Conservation (phyloP, 805 yeast species). For the Suhomyces canberraensis region DNA sequence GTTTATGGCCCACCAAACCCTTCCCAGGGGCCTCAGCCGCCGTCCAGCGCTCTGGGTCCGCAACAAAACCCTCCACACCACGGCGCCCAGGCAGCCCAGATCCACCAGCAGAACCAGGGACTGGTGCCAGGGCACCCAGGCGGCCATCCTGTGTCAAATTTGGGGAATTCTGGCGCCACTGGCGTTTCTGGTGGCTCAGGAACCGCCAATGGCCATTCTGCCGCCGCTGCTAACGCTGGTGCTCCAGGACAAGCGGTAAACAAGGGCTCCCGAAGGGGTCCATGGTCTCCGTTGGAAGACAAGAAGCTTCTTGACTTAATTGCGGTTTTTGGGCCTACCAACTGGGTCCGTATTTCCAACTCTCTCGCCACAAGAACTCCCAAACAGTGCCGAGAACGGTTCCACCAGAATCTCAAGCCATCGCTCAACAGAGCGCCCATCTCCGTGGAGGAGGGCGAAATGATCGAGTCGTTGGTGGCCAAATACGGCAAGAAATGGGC, state of each 20-base stretch:
- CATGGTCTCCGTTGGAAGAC: conserved; percentile 90
- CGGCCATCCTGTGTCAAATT: too few species aligned
- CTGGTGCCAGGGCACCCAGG: conserved; percentile 3
- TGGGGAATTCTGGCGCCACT: neutral
- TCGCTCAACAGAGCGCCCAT: conserved; percentile 78
- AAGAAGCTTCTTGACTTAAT: conserved; percentile 67
- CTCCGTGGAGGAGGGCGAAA: conserved; percentile 75
- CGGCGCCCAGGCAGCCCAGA: conserved; percentile 1
- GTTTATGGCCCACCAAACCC: neutral
- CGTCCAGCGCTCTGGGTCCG: neutral
- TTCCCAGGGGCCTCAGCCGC: neutral
- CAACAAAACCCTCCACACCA: neutral
- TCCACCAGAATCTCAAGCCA: conserved; percentile 89
- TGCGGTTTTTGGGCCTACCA: conserved; percentile 68
- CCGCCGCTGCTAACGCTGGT: neutral
- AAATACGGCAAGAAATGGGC: conserved; percentile 92
- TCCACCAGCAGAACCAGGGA: conserved; percentile 2
- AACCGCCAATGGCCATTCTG: neutral
- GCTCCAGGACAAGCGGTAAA: conserved; percentile 1
- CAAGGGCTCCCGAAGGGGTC: conserved; percentile 56
- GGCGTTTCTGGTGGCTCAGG: neutral
- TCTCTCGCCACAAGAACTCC: conserved; percentile 76
- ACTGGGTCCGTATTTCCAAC: conserved; percentile 85
- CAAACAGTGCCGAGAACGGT: conserved; percentile 87
- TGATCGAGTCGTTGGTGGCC: conserved; percentile 74